Evolutionary conservation across 805 yeast genomes (phyloP), one percentile per base, ranked within the genome.

Genomic region (Candida nemodendra): DNA sequence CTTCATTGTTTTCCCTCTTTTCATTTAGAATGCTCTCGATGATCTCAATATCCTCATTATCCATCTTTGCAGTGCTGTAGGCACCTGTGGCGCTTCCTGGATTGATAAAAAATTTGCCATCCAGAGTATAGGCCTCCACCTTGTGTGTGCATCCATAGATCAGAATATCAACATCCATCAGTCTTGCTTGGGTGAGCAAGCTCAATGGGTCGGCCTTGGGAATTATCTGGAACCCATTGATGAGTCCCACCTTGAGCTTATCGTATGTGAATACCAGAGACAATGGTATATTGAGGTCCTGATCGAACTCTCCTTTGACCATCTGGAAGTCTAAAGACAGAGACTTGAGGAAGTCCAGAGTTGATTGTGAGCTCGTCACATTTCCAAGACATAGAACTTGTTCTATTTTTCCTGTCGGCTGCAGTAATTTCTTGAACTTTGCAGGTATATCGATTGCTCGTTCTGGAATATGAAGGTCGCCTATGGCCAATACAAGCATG

Each of bases 61-160:
- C 71, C 41, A 80, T 80, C 64, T 80, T 78, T 53, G 80, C 82
- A 22, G 84, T 74, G 29, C 74, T 73, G 48, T 74, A 78, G 0
- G 97, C 96, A 18, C 99, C 99, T 0, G 97, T 90, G 28, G 95
- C 95, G 56, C 95, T 84, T 0, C 99, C 99, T 0, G 99, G 98
- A 59, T 87, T 91, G n/a, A 93, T 74, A 55, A 93, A 93, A 59
- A 90, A 87, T 62, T 86, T 87, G 16, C 95, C 95, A 48, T 89
- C 98, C 41, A 90, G 66, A 8, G 93, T 85, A 55, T 89, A 91
- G 0, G 97, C 96, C 56, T 91, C 98, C 4, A 88, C 95, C 47
- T 79, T 78, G 58, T 88, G 95, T 2, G 95, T 84, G 0, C 96
- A 95, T 11, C 98, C 97, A 84, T 93, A 88, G 11, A 93, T 69